A percentile compares a stretch with the other conserved stretches of the same genome.
phyloP scores from a whole-genome alignment of 169 alveolate species.

The Toxoplasma gondii region DNA sequence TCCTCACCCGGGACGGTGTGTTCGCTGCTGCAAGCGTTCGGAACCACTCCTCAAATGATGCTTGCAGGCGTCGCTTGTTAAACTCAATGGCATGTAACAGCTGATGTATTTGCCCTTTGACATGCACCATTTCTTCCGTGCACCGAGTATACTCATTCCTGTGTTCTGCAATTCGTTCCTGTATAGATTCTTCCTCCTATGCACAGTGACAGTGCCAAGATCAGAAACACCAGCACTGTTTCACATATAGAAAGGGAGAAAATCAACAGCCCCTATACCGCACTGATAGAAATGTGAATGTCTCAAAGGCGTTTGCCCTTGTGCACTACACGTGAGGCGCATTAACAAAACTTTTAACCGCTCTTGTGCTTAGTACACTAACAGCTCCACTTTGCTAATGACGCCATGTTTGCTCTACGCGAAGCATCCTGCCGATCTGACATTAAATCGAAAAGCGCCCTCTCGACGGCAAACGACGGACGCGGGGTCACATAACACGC shows the following conservation, averaged over 20 bases:
- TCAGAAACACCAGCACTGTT: not conserved
- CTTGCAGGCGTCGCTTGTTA: constrained; percentile 60
- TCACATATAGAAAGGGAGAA: not conserved
- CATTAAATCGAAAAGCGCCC: too few species aligned
- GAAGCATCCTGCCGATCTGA: too few species aligned
- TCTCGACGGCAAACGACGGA: too few species aligned
- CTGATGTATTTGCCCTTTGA: constrained; percentile 20
- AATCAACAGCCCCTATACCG: too few species aligned
- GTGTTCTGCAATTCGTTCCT: not conserved
- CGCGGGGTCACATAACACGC: too few species aligned
- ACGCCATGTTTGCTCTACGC: too few species aligned
- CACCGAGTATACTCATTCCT: constrained; percentile 18
- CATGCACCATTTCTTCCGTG: not conserved
- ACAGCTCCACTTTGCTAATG: too few species aligned
- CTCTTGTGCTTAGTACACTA: too few species aligned
- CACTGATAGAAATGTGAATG: too few species aligned
- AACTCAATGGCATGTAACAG: constrained; percentile 25
- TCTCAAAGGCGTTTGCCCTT: too few species aligned
- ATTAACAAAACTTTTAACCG: too few species aligned
- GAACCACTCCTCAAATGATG: constrained; percentile 70
- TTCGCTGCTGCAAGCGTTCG: not conserved
- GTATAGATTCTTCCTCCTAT: constrained; percentile 36
- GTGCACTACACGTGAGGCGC: too few species aligned
- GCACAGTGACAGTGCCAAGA: not conserved
- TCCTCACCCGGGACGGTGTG: not conserved